Evolutionary conservation across 306 rosid species (phyloP).

Genomic region (Acmispon strigosus): DNA sequence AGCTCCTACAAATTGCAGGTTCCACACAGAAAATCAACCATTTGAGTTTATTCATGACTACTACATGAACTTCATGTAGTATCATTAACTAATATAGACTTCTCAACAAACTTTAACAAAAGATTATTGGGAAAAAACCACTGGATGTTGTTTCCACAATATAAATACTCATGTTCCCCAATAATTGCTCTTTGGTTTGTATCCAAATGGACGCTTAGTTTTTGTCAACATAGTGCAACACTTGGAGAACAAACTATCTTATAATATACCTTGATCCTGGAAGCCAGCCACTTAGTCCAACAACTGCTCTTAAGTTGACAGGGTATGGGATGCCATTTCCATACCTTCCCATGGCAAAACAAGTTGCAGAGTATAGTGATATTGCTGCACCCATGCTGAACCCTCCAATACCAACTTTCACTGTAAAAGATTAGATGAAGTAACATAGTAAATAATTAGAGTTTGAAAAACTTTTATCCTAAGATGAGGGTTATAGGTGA

Average conservation of each 20-base stretch:
- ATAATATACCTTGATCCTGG: slow-evolving; percentile 89
- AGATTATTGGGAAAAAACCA: not conserved
- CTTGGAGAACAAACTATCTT: not conserved
- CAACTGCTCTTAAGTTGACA: slow-evolving; percentile 68
- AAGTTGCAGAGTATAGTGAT: slow-evolving; percentile 93
- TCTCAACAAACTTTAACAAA: not conserved
- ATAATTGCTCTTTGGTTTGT: no score
- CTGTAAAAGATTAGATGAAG: slow-evolving; percentile 39
- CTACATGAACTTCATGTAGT: no score
- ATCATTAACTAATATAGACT: not conserved
- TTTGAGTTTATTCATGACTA: not conserved
- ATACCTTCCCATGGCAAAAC: slow-evolving; percentile 82
- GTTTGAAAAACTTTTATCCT: not conserved
- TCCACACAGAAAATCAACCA: not conserved
- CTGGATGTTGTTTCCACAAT: not conserved
- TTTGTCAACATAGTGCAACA: not conserved
- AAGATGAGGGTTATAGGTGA: not conserved
- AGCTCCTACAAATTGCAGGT: slow-evolving; percentile 46
- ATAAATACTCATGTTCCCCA: not conserved
- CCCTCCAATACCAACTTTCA: slow-evolving; percentile 95
- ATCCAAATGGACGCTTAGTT: not conserved
- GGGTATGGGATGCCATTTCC: slow-evolving; percentile 79
- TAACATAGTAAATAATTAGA: not conserved
- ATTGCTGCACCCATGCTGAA: slow-evolving; percentile 99
- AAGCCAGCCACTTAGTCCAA: slow-evolving; percentile 99